Evolutionary conservation across 768 basidiomycete genomes (phyloP), one percentile per base, ranked within the genome.

Genomic region (Lactarius sp.): DNA sequence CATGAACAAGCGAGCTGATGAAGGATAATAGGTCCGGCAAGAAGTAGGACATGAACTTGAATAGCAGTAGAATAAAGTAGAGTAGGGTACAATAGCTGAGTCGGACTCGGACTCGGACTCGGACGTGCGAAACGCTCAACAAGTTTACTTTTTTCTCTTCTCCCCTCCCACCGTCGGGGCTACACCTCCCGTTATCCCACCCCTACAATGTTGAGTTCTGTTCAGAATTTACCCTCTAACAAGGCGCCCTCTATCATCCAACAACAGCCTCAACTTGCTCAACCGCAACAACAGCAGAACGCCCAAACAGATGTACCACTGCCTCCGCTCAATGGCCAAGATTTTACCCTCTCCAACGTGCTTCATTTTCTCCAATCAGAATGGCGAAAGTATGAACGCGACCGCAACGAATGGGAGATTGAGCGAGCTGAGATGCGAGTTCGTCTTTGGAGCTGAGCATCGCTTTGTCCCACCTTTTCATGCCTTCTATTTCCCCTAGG

Each of bases 351-450:
- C 59, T 95, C 94, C 6, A 89, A 85, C 71, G 94, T 98, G 63
- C 82, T 99, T 66, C 97, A 99, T 79, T 99, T 93, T 75, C 82
- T 98, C 56, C 97, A 99, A 78, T 93, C 92, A 22, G 97, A 99
- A 80, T 98, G 95, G 93, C 83, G 97, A 66, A 83, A 92, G 64
- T 98, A 97, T 72, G 97, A 98, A 76, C 87, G 95, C 74, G 97
- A 99, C 78, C 83, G 96, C 71, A 99, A 99, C 74, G 97, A 99
- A 77, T 99, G 96, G 96, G 97, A 99, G 81, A 99, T 99, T 71
- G 97, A 98, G 77, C 82, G 97, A 69, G 97, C 97, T 37, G 97
- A 98, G 77, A 98, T 98, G 95, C 83, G 96, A 82, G 94, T 94
- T 68, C 71, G 91, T 85, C 49, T 66, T 61, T 46, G 18, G 12